Evolutionary conservation across 768 basidiomycete species (phyloP).

Genomic region (Leccinellum rugosiceps): DNA sequence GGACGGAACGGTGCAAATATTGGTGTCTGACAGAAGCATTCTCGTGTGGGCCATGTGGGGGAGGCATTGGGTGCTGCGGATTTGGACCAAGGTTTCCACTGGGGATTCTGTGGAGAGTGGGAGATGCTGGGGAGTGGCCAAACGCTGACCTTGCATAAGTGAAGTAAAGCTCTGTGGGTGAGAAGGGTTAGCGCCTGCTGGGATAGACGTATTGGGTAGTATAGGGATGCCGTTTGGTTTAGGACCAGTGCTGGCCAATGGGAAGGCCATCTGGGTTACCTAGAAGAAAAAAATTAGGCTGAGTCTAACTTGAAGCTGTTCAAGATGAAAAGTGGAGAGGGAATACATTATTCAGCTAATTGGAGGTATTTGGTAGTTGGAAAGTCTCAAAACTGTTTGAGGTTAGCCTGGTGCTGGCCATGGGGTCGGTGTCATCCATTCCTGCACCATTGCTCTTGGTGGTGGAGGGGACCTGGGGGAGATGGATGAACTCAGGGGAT

Average conservation of each 20-base stretch:
- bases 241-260: constrained; percentile 32
- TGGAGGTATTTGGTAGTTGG: constrained; percentile 26
- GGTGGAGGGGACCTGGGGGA: constrained; percentile 65
- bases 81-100: constrained; percentile 31
- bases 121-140: constrained; percentile 48
- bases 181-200: constrained; percentile 28
- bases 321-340: not conserved
- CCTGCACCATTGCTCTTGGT: constrained; percentile 69
- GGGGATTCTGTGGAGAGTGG: constrained; percentile 52
- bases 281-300: not conserved
- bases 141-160: constrained; percentile 35
- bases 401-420: constrained; percentile 35
- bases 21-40: constrained; percentile 48
- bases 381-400: constrained; percentile 32
- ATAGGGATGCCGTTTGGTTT: constrained; percentile 47
- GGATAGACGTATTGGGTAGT: constrained; percentile 19
- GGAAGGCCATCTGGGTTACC: constrained; percentile 28
- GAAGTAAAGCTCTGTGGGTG: constrained; percentile 33
- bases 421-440: constrained; percentile 48
- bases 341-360: constrained; percentile 28
- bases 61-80: constrained; percentile 43
- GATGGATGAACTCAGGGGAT: not conserved
- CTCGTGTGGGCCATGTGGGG: constrained; percentile 43
- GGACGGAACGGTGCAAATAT: constrained; percentile 34
- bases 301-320: too few relatives aligned